Evolutionary conservation across 2,329 filamentous ascomycete species (phyloP).

Genomic region (Alternaria incomplexa): DNA sequence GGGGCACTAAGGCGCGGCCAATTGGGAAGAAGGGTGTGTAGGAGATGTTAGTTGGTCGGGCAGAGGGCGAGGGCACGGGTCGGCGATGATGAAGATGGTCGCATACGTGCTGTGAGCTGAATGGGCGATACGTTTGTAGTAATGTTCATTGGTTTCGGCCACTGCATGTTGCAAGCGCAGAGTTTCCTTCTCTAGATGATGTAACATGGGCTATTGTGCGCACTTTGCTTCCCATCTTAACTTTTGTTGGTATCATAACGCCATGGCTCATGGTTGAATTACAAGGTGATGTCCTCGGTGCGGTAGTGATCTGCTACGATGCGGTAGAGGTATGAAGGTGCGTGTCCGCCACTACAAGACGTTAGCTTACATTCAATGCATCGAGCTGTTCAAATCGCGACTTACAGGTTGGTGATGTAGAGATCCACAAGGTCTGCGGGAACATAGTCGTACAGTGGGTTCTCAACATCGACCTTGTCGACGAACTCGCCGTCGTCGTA

Average conservation of each 20-base stretch:
- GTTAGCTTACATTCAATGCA: conserved; percentile 12
- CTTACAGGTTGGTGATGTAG: conserved; percentile 85
- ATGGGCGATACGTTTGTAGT: neutral
- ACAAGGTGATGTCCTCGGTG: conserved; percentile 69
- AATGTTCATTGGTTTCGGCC: neutral
- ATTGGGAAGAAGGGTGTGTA: conserved; percentile 14
- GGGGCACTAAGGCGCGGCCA: conserved; percentile 7
- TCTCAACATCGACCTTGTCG: conserved; percentile 77
- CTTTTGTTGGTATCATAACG: conserved; percentile 5
- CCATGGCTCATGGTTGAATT: conserved; percentile 4
- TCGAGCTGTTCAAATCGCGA: conserved; percentile 30
- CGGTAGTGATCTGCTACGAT: conserved; percentile 80
- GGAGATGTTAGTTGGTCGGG: conserved; percentile 8
- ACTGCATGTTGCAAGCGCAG: neutral
- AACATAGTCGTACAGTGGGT: conserved; percentile 82
- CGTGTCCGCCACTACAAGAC: conserved; percentile 65
- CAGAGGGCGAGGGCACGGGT: conserved; percentile 1
- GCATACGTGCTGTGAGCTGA: neutral
- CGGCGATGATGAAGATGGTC: neutral
- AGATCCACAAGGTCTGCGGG: conserved; percentile 76
- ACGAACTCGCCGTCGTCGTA: conserved; percentile 83
- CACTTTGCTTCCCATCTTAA: neutral
- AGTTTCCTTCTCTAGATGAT: neutral
- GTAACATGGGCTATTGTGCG: neutral
- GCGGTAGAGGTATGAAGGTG: conserved; percentile 73